Base-by-base conservation (phyloP, 2,329 filamentous ascomycete species). In the Colletotrichum tofieldiae region DNA sequence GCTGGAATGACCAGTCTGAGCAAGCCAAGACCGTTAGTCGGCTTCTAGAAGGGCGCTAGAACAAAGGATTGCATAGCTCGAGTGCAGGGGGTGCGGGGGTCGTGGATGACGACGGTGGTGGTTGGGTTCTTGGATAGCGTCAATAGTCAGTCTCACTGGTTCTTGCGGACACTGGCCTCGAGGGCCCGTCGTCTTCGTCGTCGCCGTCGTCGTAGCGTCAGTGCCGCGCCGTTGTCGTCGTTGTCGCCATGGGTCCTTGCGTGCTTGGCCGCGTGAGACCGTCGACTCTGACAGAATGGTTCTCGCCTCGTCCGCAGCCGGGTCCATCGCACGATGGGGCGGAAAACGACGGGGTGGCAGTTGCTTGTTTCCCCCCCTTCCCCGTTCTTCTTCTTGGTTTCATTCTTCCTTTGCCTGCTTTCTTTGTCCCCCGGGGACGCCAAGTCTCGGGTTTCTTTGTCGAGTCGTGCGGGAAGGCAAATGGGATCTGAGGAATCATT, bases 1-100 rank as follows among this genome's bases (percentile, higher is more conserved):
- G 65, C 29, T 61, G 60, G 9, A 29, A 35, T 35, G 23, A 35
- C 32, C 23, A 35, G 37, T 37, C 37, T 41, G 32, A n/a, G 20
- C 32, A 55, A 58, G 66, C 59, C 51, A 69, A 58, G 43, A 23
- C n/a, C 41, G 29, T 35, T 65, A 58, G 60, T 6, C 16, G 54
- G 54, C 70, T 73, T 73, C 70, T 66, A 71, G 70, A 71, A 73
- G 51, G 39, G 29, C 70, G 70, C 70, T 73, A 73, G 70, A 71
- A 73, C 70, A 73, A 71, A 73, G 70, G 70, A 71, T 61, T 60
- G 60, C 66, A 39, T 56, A 51, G 45, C 59, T 23, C 11, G 32
- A 8, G 9, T 7, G n/a, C 51, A 55, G 35, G 56, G 56, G n/a
- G 29, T 32, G 29, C 29, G 29, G 29, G 29, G 29, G 29, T 32